phyloP scores from a whole-genome alignment of 345 rosid genomes.

The Gossypium turneri region DNA sequence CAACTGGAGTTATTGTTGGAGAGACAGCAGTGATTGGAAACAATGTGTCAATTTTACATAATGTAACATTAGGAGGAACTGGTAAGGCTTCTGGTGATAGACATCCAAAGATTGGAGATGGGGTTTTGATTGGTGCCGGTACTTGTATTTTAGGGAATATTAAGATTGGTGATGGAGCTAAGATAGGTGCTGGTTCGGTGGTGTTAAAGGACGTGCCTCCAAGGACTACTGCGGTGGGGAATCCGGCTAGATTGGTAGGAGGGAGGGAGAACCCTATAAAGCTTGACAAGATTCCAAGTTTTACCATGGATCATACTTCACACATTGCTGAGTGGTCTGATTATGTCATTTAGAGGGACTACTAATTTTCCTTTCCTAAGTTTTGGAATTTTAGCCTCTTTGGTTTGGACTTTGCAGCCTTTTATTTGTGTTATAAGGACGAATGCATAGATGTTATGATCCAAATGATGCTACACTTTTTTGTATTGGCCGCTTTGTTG shows the following conservation, averaged over 20 bases:
- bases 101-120: conserved; percentile 94
- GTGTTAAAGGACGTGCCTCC: conserved; percentile 80
- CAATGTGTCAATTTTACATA: conserved; percentile 82
- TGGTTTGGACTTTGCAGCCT: conserved; percentile 24
- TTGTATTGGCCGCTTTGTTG: background rate
- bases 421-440: conserved; percentile 23
- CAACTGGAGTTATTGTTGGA: conserved; percentile 77
- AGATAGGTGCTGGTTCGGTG: conserved; percentile 90
- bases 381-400: background rate
- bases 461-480: background rate
- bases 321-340: conserved; percentile 82
- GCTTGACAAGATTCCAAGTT: conserved; percentile 75
- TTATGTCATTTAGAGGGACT: conserved; percentile 61
- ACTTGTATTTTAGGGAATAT: conserved; percentile 88
- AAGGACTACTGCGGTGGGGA: conserved; percentile 83
- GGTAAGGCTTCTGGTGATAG: conserved; percentile 82
- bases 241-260: conserved; percentile 85
- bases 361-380: background rate
- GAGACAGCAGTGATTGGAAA: conserved; percentile 93
- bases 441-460: conserved; percentile 10
- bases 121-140: conserved; percentile 91
- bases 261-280: conserved; percentile 77
- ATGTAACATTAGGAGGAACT: conserved; percentile 88
- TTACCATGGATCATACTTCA: conserved; percentile 93
- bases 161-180: conserved; percentile 87